Evolutionary conservation across 306 rosid species (phyloP).

Genomic region (Sophora flavescens): DNA sequence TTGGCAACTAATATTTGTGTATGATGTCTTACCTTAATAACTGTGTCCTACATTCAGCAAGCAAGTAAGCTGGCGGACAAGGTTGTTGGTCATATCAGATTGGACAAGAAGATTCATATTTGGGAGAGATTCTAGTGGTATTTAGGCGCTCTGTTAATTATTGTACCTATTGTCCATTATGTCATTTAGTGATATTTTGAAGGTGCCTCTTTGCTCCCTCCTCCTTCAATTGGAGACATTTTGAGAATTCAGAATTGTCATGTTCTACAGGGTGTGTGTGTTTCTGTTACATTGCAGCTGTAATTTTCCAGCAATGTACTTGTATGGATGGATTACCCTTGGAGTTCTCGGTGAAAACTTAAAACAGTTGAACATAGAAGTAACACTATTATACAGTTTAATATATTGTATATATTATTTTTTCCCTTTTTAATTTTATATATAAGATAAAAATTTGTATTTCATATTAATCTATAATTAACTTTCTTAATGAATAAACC

Average conservation of each 20-base stretch:
- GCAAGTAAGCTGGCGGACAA: constrained; percentile 95
- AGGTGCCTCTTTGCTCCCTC: constrained; percentile 1
- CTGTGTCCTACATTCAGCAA: constrained; percentile 53
- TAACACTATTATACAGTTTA: no score
- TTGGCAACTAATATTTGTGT: neutral
- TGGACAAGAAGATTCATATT: constrained; percentile 76
- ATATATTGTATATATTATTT: no score
- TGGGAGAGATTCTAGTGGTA: constrained; percentile 81
- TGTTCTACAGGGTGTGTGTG: neutral
- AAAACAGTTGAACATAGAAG: constrained; percentile 2
- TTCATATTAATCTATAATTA: no score
- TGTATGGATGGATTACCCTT: neutral
- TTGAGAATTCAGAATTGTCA: constrained; percentile 12
- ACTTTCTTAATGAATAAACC: no score
- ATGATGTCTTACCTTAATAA: neutral
- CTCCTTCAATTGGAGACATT: neutral
- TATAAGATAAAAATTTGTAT: no score
- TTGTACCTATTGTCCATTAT: neutral
- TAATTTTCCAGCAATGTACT: constrained; percentile 1
- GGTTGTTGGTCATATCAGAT: constrained; percentile 70
- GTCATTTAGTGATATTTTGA: neutral
- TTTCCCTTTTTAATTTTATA: no score
- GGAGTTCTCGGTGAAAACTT: neutral
- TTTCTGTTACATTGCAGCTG: neutral
- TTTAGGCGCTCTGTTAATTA: constrained; percentile 22